Percentiles rank a stretch among this genome's conserved stretches.
Evolutionary conservation across 139 green algal genomes (phyloP).

Genomic region (Chlorella sp.): DNA sequence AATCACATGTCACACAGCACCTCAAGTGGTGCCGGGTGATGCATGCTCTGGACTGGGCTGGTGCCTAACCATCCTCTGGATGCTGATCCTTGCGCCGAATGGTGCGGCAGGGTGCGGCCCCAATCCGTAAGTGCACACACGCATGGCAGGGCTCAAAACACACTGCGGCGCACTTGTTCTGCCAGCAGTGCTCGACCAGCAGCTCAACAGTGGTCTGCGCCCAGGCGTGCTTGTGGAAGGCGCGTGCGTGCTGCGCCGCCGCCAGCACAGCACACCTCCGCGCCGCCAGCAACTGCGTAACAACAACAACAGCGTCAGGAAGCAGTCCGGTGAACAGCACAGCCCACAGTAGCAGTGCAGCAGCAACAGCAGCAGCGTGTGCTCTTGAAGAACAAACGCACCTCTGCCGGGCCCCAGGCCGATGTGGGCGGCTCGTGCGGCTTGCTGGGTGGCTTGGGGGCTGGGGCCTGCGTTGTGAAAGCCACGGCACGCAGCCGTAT

Average conservation of each 20-base stretch:
- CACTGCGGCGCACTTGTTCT: slow-evolving; percentile 6
- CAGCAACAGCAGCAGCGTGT: neutral
- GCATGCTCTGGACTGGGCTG: too few relatives aligned
- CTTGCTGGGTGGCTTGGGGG: neutral
- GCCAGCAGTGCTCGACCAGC: slow-evolving; percentile 36
- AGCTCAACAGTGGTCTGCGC: slow-evolving; percentile 53
- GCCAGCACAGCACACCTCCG: slow-evolving; percentile 49
- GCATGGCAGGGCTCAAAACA: neutral
- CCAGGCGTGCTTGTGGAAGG: slow-evolving; percentile 47
- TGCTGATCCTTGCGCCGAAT: too few relatives aligned
- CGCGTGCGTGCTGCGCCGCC: slow-evolving; percentile 42
- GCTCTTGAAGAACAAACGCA: neutral
- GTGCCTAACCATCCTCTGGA: too few relatives aligned
- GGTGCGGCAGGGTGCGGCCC: too few relatives aligned
- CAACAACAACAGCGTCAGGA: neutral
- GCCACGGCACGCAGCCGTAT: neutral
- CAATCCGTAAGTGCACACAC: neutral
- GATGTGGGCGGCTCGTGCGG: neutral
- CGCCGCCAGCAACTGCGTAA: slow-evolving; percentile 17
- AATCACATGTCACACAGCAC: too few relatives aligned
- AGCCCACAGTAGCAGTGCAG: neutral
- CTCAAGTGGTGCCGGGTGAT: too few relatives aligned
- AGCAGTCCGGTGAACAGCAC: neutral
- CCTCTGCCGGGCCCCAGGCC: neutral
- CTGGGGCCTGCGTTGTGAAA: neutral